Evolutionary conservation across 2,329 filamentous ascomycete genomes (phyloP), one percentile per base, ranked within the genome.

Genomic region (Nemania bipapillata): DNA sequence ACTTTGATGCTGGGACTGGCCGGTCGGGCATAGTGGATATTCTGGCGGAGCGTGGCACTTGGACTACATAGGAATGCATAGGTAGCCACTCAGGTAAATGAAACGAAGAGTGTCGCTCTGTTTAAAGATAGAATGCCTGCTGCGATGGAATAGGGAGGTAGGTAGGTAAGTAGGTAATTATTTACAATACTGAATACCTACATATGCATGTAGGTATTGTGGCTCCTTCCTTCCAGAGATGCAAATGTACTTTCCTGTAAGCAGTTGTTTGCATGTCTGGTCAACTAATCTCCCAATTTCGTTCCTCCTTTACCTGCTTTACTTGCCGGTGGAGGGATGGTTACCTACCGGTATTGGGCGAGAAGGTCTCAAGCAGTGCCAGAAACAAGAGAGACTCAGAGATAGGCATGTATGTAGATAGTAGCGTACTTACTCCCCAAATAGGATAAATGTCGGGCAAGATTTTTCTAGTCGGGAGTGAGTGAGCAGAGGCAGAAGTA

Each of bases 241-340:
- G 49, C 22, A 66, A 55, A 56, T 54, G n/a, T 52, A 45, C 49
- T n/a, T n/a, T n/a, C n/a, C n/a, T n/a, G n/a, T 22, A 53, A 55
- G 40, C 30, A 55, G 37, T 47, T 26, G 54, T 56, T 61, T 63
- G 64, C 24, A 66, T 66, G 22, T 54, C 26, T 54, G 15, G 17
- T n/a, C 20, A 45, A 1, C 22, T 56, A 65, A 65, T 64, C 60
- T 60, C 55, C 65, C 12, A 62, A 11, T 60, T 6, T 50, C 55
- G 49, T 45, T 64, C 49, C 55, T n/a, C n/a, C n/a, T n/a, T n/a
- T n/a, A n/a, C n/a, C n/a, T n/a, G n/a, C n/a, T n/a, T n/a, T 26
- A 63, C 47, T 56, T 64, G 40, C 49, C 24, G 32, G 45, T 20
- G 8, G 6, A 20, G 40, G 37, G 15, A 40, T 40, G 37, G 37